These are phyloP conservation scores for Rhodosorus marinus DNA, from an alignment of 23 red algal species.

Conservation along the genomic window DNA sequence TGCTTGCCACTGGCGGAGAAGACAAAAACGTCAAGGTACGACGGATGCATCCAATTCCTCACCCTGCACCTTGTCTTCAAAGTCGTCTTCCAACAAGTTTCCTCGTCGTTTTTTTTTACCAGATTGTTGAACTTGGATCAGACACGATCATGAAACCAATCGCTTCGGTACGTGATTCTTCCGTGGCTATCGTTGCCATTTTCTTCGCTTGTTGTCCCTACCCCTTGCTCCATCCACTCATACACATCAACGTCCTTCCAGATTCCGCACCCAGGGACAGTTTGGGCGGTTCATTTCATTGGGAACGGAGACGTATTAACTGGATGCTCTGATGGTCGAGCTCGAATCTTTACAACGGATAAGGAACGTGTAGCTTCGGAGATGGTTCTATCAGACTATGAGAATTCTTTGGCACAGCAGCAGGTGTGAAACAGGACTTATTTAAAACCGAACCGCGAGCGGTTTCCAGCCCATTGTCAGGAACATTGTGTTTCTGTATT, in stretches of 20 bases:
- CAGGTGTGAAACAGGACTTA: too few species aligned
- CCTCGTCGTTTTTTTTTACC: background rate
- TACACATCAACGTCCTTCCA: too few species aligned
- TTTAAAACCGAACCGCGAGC: too few species aligned
- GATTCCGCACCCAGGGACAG: conserved; percentile 50
- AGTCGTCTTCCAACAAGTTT: background rate
- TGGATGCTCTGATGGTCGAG: conserved; percentile 45
- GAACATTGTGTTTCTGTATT: too few species aligned
- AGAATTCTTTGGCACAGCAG: conserved; percentile 23
- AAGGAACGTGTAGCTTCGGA: conserved; percentile 9
- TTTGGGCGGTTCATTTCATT: conserved; percentile 30
- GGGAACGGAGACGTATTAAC: conserved; percentile 31
- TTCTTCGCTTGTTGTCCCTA: too few species aligned
- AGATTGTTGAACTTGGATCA: background rate
- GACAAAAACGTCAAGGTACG: conserved; percentile 38
- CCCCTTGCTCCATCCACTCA: too few species aligned
- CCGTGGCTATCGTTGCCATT: too few species aligned
- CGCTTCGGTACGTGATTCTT: too few species aligned
- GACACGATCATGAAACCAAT: conserved; percentile 41
- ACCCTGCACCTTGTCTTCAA: background rate
- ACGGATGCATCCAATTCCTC: conserved; percentile 1
- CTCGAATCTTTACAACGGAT: conserved; percentile 33
- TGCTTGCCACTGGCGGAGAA: conserved; percentile 30
- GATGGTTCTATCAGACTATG: conserved; percentile 34
- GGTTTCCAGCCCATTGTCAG: too few species aligned